A percentile compares a stretch with the other conserved stretches of the same genome.
Evolutionary conservation across 768 basidiomycete genomes (phyloP).

Genomic region (Termitomyces sp.): DNA sequence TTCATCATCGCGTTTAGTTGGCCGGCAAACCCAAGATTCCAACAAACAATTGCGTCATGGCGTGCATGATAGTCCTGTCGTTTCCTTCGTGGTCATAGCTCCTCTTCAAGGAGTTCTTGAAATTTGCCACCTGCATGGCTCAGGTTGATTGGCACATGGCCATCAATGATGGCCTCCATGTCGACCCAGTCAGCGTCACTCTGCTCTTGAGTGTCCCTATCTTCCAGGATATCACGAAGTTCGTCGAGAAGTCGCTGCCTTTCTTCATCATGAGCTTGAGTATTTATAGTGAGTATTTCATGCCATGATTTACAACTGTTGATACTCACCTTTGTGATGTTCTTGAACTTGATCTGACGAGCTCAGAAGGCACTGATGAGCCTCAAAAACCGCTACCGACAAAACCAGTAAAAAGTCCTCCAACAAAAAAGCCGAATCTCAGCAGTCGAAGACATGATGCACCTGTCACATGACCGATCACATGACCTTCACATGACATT

Average conservation of each 20-base stretch:
- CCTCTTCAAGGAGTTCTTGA: too few relatives aligned
- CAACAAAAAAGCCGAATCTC: too few relatives aligned
- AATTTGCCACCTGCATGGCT: too few relatives aligned
- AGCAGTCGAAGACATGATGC: too few relatives aligned
- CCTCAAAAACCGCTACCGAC: too few relatives aligned
- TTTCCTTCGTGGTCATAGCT: background rate
- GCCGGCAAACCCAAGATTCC: background rate
- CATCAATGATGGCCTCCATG: background rate
- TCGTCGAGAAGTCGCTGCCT: background rate
- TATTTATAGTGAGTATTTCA: too few relatives aligned
- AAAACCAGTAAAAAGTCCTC: too few relatives aligned
- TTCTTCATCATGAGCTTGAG: background rate
- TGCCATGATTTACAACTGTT: too few relatives aligned
- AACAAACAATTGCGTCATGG: background rate
- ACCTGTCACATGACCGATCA: too few relatives aligned
- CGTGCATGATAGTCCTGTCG: background rate
- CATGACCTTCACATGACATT: too few relatives aligned
- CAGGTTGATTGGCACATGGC: too few relatives aligned
- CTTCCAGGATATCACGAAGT: background rate
- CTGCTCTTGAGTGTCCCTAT: background rate
- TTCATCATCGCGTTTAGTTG: background rate
- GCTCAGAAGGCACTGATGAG: background rate
- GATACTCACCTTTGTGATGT: background rate
- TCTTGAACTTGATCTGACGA: background rate
- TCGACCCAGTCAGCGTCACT: background rate